Base-by-base conservation (phyloP, 345 rosid genomes). In the Eucalyptus polyanthemos region DNA sequence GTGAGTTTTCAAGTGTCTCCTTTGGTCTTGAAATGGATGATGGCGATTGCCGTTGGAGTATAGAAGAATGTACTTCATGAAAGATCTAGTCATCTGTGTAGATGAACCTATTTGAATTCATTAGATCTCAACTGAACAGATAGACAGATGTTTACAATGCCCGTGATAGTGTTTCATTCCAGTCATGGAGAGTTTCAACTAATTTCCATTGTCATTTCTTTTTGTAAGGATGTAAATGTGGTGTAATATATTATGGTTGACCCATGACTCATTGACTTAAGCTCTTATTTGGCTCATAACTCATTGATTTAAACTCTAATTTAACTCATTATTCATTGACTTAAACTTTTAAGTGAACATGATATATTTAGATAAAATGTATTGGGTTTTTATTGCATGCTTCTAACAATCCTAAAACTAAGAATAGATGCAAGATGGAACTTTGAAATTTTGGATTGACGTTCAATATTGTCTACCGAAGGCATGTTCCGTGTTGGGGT, bases 301-400 rank as follows among this genome's bases (percentile, higher is more conserved):
- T 53, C 25, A 53, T 21, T 21, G 11, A 4, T 53, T 53, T 53
- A 4, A 53, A 0, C 5, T 53, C 2, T 53, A 21, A 53, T 19
- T 53, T 4, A 0, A 53, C 25, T 53, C 11, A 4, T 53, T 8
- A 53, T 0, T 53, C 11, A 53, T 21, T 0, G 5, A 3, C 10
- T 50, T 50, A 51, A 53, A 2, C 11, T 53, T 19, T 53, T 2
- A 53, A 53, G 5, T 53, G 56, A 53, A 53, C 58, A 53, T 0
- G 11, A 53, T 53, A 53, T 19, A 0, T 53, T 19, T 0, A 4
- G 3, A 24, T 24, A 56, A 56, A 56, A 4, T 1, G 6, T 56
- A 24, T 56, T 0, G 14, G 6, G 29, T 56, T 56, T 56, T 56
- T 56, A 1, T 24, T 56, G 14, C 13, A 56, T 0, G 2, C 3